These are phyloP conservation scores for Talaromyces marneffei DNA, from an alignment of 2,329 filamentous ascomycete genomes.

Conservation along the genomic window DNA sequence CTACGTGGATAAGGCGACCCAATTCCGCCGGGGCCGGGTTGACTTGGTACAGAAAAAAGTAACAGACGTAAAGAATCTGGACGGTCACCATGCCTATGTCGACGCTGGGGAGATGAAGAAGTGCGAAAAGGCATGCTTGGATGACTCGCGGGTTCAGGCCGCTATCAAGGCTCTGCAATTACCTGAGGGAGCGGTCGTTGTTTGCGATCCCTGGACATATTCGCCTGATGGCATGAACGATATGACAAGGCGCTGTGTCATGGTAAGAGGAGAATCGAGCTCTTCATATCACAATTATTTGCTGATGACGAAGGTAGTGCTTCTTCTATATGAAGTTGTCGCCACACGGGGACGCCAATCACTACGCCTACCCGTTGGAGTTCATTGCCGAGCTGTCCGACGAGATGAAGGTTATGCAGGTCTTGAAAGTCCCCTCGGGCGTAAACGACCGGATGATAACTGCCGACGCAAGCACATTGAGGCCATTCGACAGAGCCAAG, in stretches of 20 bases:
- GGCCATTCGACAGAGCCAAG: slow-evolving; percentile 39
- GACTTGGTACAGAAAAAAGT: not conserved
- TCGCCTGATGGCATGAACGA: slow-evolving; percentile 5
- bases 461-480: slow-evolving; percentile 14
- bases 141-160: slow-evolving; percentile 1
- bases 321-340: slow-evolving; percentile 39
- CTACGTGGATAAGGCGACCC: not conserved
- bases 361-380: slow-evolving; percentile 54
- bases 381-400: slow-evolving; percentile 50
- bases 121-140: not conserved
- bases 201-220: slow-evolving; percentile 8
- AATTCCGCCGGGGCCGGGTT: not conserved
- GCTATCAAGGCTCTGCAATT: not conserved
- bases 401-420: slow-evolving; percentile 45
- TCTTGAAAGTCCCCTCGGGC: slow-evolving; percentile 45
- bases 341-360: slow-evolving; percentile 47
- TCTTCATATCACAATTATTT: too few relatives aligned
- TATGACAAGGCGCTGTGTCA: slow-evolving; percentile 1
- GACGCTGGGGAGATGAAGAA: slow-evolving; percentile 3
- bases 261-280: not conserved
- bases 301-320: slow-evolving; percentile 16
- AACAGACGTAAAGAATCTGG: not conserved
- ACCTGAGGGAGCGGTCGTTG: slow-evolving; percentile 2
- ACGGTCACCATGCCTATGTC: not conserved
- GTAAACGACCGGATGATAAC: slow-evolving; percentile 21